Base-by-base conservation (phyloP, 768 basidiomycete genomes). In the Guyanaporus albipodus region DNA sequence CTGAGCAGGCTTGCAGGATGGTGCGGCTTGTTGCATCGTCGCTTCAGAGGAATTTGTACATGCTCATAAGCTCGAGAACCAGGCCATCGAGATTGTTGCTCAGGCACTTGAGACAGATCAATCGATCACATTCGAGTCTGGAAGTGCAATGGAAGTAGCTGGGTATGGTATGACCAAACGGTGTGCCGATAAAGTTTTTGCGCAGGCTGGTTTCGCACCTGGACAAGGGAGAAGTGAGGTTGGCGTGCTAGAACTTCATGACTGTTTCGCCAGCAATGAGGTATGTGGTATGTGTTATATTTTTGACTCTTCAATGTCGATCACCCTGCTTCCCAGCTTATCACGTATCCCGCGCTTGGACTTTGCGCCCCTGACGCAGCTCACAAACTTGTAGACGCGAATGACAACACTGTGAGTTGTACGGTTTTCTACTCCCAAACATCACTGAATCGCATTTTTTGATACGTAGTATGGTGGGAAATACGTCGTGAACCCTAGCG, bases 181-280 rank as follows among this genome's bases (percentile, higher is more conserved):
- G 17, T 79, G 78, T 38, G 81, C 88, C 4, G 78, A 87, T 56
- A 70, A 80, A 42, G 85, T 81, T 1, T 92, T 89, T 60, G 66
- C 68, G 33, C 73, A 84, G 33, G 88, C 89, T 12, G 86, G 86
- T 4, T 83, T 90, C 56, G 68, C 69, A 8, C 70, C 75, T 7
- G 83, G 82, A 0, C 61, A 80, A 54, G 85, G 71, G 6, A 69
- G 88, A 35, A 80, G 87, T 48, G 75, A 85, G 47, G 83, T 92
- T 12, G 86, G 86, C n/a, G 87, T 91, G 0, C 68, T 92, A 7
- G 91, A 93, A 61, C 72, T 92, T 8, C 90, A 92, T 50, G 90
- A 92, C 56, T 92, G 91, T 61, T 92, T 91, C 62, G 76, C 87
- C 46, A 74, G 85, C 9, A 87, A 90, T 57, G 87, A 91, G 74